phyloP scores from a whole-genome alignment of 306 rosid species.

The Quercus suber region DNA sequence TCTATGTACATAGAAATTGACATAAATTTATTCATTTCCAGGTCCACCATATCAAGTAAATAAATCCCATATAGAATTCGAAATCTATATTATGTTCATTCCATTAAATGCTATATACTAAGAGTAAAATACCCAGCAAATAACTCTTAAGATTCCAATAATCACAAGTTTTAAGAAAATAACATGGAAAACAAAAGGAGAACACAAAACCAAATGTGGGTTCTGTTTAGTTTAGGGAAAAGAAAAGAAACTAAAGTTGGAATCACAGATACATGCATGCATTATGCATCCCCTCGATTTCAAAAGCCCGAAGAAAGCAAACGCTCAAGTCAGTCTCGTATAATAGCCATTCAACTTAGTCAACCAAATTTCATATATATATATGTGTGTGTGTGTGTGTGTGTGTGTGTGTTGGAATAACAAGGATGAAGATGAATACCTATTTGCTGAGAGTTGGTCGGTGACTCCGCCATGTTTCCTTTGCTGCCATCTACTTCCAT shows the following conservation, averaged over 20 bases:
- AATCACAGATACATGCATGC: neutral
- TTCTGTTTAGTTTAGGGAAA: neutral
- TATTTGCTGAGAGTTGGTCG: constrained; percentile 63
- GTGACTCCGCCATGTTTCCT: constrained; percentile 28
- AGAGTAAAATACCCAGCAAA: neutral
- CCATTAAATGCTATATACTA: neutral
- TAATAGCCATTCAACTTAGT: neutral
- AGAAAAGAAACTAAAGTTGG: neutral
- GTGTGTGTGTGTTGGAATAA: neutral
- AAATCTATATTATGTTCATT: neutral
- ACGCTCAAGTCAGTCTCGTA: neutral
- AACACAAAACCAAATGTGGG: neutral
- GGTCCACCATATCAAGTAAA: neutral
- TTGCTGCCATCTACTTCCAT: constrained; percentile 37
- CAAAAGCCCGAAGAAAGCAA: neutral
- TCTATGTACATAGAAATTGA: neutral
- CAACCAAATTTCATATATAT: neutral
- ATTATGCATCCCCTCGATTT: neutral
- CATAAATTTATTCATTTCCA: neutral
- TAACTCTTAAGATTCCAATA: neutral
- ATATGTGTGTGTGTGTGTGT: neutral
- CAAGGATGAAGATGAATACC: constrained; percentile 30
- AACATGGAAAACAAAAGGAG: neutral
- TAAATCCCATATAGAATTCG: neutral
- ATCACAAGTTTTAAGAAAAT: neutral